These are phyloP conservation scores for Candolleomyces aberdarensis DNA, from an alignment of 768 basidiomycete species.

Conservation along the genomic window DNA sequence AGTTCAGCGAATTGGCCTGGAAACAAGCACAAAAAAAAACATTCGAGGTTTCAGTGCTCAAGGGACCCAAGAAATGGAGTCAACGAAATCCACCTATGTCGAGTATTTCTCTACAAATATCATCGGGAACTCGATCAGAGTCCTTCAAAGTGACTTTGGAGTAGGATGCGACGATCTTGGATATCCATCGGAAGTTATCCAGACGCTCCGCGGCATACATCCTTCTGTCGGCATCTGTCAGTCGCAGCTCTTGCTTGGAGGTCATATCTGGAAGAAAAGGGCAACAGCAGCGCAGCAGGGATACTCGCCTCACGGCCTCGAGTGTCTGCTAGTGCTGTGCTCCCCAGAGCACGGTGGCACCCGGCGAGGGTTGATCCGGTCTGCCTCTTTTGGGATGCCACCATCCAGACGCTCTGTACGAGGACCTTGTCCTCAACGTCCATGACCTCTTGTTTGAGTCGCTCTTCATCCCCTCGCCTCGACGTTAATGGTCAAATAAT, in stretches of 20 bases:
- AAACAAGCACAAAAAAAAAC: background rate
- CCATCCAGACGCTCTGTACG: background rate
- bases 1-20: conserved; percentile 56
- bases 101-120: conserved; percentile 37
- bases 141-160: conserved; percentile 41
- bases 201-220: conserved; percentile 53
- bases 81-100: conserved; percentile 36
- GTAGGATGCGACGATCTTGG: conserved; percentile 43
- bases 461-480: background rate
- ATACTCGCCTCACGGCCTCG: too few relatives aligned
- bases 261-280: background rate
- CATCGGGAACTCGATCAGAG: conserved; percentile 35
- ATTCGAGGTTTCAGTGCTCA: background rate
- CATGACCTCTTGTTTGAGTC: background rate
- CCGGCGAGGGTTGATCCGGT: background rate
- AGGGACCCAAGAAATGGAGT: background rate
- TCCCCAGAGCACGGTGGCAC: background rate
- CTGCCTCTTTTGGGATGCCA: background rate
- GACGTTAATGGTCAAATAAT: conserved; percentile 7
- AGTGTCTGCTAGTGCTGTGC: too few relatives aligned
- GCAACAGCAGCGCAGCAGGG: too few relatives aligned
- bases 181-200: conserved; percentile 55
- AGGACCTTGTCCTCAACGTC: conserved; percentile 4
- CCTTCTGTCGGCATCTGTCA: conserved; percentile 40
- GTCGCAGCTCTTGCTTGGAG: conserved; percentile 4